Percentiles rank a stretch among this genome's conserved stretches.
Evolutionary conservation across 1,284 basidiomycete genomes (phyloP).

Genomic region (Leccinum griseonigrum): DNA sequence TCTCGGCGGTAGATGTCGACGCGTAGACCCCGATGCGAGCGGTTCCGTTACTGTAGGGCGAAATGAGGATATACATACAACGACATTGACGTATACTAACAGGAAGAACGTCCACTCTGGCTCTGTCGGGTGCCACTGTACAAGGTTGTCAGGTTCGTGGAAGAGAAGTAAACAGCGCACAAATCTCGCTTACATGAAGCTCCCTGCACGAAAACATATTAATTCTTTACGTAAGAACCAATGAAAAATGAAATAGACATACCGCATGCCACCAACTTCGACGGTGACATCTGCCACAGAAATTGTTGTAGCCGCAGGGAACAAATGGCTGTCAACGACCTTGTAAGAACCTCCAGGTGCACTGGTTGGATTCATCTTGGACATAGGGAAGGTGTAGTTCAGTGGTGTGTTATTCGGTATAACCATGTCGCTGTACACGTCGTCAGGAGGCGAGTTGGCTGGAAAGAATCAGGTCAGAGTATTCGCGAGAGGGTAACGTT

Average conservation of each 20-base stretch:
- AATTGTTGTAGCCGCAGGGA: conserved; percentile 54
- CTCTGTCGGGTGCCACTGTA: conserved; percentile 51
- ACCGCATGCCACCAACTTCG: conserved; percentile 58
- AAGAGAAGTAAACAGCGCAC: not conserved
- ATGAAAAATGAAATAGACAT: conserved; percentile 6
- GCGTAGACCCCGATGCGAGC: conserved; percentile 46
- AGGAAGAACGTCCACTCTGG: conserved; percentile 43
- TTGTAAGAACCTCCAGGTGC: conserved; percentile 57
- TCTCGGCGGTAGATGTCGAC: conserved; percentile 37
- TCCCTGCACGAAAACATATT: conserved; percentile 34
- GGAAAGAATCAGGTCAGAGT: conserved; percentile 12
- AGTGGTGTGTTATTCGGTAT: conserved; percentile 45
- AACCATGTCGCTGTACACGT: conserved; percentile 37
- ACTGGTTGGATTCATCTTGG: conserved; percentile 41
- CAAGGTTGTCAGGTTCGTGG: not conserved
- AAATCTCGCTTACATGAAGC: conserved; percentile 45
- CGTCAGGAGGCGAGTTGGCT: conserved; percentile 40
- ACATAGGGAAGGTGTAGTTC: conserved; percentile 53
- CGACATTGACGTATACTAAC: conserved; percentile 14
- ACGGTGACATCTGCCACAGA: conserved; percentile 57
- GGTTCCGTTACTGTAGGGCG: conserved; percentile 39
- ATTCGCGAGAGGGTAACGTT: not conserved
- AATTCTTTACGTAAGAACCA: not conserved
- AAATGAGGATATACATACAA: conserved; percentile 4
- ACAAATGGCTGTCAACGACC: conserved; percentile 56